Conservation (phyloP, 352 stramenopile genomes). For the Phytophthora idaei region DNA sequence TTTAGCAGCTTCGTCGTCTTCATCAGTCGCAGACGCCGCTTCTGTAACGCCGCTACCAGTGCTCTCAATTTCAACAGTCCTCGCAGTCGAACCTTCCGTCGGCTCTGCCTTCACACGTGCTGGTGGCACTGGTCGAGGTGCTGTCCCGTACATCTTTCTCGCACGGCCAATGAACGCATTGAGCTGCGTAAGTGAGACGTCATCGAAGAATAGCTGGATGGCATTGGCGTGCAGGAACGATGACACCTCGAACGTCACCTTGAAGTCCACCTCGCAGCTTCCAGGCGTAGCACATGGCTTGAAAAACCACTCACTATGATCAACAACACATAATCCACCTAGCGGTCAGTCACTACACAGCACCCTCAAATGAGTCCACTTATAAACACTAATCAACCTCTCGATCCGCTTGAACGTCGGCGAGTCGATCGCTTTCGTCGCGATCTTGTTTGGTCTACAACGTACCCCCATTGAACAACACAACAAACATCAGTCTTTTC, state of each 20-base stretch:
- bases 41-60: not conserved
- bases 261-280: constrained; percentile 74
- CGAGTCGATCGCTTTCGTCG: constrained; percentile 79
- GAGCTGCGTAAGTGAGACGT: constrained; percentile 78
- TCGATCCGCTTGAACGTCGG: constrained; percentile 89
- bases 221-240: constrained; percentile 83
- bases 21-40: not conserved
- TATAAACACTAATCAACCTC: constrained; percentile 44
- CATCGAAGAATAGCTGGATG: constrained; percentile 87
- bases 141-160: constrained; percentile 53
- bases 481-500: constrained; percentile 1
- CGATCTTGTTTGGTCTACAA: constrained; percentile 69
- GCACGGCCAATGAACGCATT: constrained; percentile 82
- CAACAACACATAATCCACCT: constrained; percentile 6
- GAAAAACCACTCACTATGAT: constrained; percentile 73
- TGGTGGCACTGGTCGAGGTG: constrained; percentile 19
- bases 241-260: constrained; percentile 83
- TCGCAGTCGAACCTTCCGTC: constrained; percentile 1
- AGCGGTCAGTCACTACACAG: constrained; percentile 13
- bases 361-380: not conserved
- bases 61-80: constrained; percentile 1
- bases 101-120: constrained; percentile 8
- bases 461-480: not conserved
- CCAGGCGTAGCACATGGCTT: constrained; percentile 54
- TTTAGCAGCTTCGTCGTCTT: constrained; percentile 18